These are phyloP conservation scores for Hymenoscyphus albidus DNA, from an alignment of 2,329 filamentous ascomycete genomes.

Conservation along the genomic window DNA sequence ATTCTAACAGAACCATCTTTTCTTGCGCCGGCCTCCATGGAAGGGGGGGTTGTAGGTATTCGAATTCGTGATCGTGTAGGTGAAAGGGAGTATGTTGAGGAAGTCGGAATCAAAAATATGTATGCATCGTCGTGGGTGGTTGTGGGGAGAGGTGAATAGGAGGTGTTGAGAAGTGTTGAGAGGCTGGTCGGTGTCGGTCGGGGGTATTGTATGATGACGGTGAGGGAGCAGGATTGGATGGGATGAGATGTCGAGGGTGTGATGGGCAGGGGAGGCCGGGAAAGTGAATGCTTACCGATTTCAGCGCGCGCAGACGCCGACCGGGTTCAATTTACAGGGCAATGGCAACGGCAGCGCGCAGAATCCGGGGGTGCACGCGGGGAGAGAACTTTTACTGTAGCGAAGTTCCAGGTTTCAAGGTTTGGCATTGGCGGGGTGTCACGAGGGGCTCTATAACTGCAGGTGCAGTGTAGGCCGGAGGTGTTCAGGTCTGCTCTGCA, in stretches of 20 bases:
- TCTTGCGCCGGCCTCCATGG: constrained; percentile 22
- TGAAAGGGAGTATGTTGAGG: background rate
- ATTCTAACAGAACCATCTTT: constrained; percentile 32
- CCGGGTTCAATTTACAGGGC: background rate
- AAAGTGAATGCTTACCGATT: background rate
- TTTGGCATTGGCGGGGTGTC: background rate
- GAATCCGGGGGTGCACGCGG: background rate
- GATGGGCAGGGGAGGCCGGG: background rate
- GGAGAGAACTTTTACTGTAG: no score
- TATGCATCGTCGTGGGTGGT: background rate
- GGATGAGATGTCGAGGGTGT: background rate
- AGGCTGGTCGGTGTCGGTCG: no score
- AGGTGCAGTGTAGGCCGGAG: background rate
- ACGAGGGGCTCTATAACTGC: background rate
- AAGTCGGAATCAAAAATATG: background rate
- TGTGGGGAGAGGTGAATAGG: background rate
- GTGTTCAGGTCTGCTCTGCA: no score
- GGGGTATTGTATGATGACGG: background rate
- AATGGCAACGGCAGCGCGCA: background rate
- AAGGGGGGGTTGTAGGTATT: constrained; percentile 2
- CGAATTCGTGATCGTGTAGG: background rate
- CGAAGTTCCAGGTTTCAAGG: no score
- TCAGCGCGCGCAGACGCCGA: background rate
- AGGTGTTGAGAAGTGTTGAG: background rate
- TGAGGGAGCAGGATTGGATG: background rate